These are phyloP conservation scores for Mariannaea elegans DNA, from an alignment of 2,329 filamentous ascomycete species.

Conservation along the genomic window DNA sequence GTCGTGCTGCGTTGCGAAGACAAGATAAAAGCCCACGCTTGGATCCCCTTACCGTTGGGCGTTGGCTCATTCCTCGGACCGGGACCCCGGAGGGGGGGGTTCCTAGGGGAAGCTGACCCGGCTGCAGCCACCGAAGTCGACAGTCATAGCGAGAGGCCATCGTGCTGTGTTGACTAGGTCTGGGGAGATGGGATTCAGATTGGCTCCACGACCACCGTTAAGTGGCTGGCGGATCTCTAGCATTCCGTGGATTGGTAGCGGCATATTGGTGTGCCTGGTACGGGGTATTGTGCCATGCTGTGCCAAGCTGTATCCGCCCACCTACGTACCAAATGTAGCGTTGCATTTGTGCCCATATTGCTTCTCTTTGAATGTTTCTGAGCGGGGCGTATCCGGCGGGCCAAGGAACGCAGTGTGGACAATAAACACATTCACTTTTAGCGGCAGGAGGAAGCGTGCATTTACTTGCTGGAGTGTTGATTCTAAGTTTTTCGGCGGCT, in stretches of 20 bases:
- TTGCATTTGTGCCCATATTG: too few relatives aligned
- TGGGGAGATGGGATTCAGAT: constrained; percentile 26
- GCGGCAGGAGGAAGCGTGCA: too few relatives aligned
- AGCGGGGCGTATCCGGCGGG: background rate
- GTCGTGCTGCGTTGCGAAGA: constrained; percentile 14
- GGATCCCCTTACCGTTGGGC: constrained; percentile 19
- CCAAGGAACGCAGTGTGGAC: constrained; percentile 1
- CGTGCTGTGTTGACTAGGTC: constrained; percentile 26
- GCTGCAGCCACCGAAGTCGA: constrained; percentile 31
- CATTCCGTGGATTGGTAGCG: constrained; percentile 22
- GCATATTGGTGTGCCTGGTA: background rate
- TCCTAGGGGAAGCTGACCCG: constrained; percentile 37
- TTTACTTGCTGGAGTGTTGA: too few relatives aligned
- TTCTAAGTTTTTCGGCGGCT: too few relatives aligned
- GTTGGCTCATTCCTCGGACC: constrained; percentile 18
- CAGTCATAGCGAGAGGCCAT: constrained; percentile 30
- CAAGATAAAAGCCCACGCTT: constrained; percentile 20
- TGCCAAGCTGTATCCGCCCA: too few relatives aligned
- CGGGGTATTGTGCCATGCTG: background rate
- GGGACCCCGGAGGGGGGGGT: constrained; percentile 5
- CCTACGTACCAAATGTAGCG: too few relatives aligned
- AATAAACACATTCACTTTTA: too few relatives aligned
- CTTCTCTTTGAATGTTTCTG: background rate
- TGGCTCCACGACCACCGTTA: constrained; percentile 30
- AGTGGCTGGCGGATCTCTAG: constrained; percentile 36